phyloP scores from a whole-genome alignment of 441 rosid genomes.

The Pelargonium fulgidum region DNA sequence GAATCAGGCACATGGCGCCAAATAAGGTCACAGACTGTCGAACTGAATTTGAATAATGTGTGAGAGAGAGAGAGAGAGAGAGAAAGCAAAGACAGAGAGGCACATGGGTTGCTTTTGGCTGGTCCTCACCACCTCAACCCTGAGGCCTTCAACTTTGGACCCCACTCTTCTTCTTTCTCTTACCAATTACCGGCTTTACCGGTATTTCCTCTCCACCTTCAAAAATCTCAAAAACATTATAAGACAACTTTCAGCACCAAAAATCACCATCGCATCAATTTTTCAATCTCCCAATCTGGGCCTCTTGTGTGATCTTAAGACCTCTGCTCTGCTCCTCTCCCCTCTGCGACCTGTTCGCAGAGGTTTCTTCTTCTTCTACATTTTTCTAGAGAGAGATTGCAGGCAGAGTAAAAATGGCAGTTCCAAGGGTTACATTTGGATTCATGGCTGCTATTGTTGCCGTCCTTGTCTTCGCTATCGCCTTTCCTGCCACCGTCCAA shows the following conservation, averaged over 20 bases:
- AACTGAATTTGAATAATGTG: constrained; percentile 11
- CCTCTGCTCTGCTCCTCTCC: background rate
- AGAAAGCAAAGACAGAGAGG: background rate
- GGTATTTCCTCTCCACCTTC: constrained; percentile 10
- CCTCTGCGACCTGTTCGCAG: background rate
- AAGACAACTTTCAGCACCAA: background rate
- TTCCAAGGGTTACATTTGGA: constrained; percentile 27
- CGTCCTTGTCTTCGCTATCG: constrained; percentile 34
- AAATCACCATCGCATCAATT: background rate
- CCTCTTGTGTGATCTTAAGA: background rate
- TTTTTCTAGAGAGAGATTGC: too few species aligned
- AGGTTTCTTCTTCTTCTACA: too few species aligned
- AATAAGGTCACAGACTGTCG: constrained; percentile 7
- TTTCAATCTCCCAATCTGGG: background rate
- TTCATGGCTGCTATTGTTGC: constrained; percentile 23
- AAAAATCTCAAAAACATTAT: background rate
- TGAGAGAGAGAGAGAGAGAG: too few species aligned
- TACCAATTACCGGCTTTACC: constrained; percentile 18
- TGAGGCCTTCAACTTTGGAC: too few species aligned
- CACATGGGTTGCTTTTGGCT: constrained; percentile 1
- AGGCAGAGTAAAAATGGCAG: too few species aligned
- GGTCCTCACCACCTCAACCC: constrained; percentile 9
- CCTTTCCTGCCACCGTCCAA: constrained; percentile 36
- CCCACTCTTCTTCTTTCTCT: too few species aligned
- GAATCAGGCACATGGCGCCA: constrained; percentile 28